phyloP scores from a whole-genome alignment of 1,284 basidiomycete genomes.

The Melanopsichium pennsylvanicum region DNA sequence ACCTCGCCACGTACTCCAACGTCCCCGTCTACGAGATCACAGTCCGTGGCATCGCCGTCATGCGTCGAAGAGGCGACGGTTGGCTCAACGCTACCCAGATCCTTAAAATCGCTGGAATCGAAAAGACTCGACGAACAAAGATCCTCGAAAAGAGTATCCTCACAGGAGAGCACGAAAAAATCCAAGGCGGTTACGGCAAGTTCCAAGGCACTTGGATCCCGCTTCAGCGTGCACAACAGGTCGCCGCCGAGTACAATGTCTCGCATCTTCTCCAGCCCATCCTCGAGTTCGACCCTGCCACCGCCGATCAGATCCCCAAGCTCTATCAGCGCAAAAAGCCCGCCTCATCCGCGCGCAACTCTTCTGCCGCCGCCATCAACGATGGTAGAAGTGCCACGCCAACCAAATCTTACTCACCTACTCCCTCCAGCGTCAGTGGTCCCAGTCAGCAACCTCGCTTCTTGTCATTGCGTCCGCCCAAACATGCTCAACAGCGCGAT shows the following conservation, averaged over 20 bases:
- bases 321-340: slow-evolving; percentile 48
- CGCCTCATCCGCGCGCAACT: slow-evolving; percentile 45
- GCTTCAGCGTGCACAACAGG: slow-evolving; percentile 60
- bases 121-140: slow-evolving; percentile 95
- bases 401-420: slow-evolving; percentile 26
- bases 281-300: slow-evolving; percentile 62
- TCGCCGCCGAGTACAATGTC: slow-evolving; percentile 62
- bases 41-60: slow-evolving; percentile 95
- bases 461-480: slow-evolving; percentile 53
- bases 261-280: slow-evolving; percentile 63
- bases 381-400: slow-evolving; percentile 25
- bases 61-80: slow-evolving; percentile 91
- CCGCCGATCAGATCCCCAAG: slow-evolving; percentile 54
- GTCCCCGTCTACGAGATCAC: slow-evolving; percentile 68
- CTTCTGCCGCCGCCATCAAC: slow-evolving; percentile 42
- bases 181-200: slow-evolving; percentile 98
- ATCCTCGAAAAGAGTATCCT: slow-evolving; percentile 97
- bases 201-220: slow-evolving; percentile 94
- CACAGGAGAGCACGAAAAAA: slow-evolving; percentile 95
- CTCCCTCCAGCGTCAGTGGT: slow-evolving; percentile 35
- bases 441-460: slow-evolving; percentile 58
- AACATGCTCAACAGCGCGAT: slow-evolving; percentile 33
- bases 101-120: slow-evolving; percentile 96
- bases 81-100: slow-evolving; percentile 97
- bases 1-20: slow-evolving; percentile 67